A percentile compares a stretch with the other conserved stretches of the same genome.
Evolutionary conservation across 2,329 filamentous ascomycete genomes (phyloP).

Genomic region (Pyricularia sp.): DNA sequence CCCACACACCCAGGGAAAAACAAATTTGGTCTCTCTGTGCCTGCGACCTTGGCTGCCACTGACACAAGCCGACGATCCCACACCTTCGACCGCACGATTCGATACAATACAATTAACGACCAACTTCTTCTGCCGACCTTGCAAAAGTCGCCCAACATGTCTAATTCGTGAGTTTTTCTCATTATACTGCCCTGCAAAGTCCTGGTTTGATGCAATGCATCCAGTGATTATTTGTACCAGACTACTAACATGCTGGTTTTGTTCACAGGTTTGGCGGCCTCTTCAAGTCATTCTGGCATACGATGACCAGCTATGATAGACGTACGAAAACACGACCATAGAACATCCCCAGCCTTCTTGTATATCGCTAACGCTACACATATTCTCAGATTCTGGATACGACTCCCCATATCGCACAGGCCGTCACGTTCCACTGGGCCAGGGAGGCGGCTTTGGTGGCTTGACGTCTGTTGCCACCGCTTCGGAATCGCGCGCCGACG

Average conservation of each 20-base stretch:
- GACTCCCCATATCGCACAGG: conserved; percentile 91
- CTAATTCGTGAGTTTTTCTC: neutral
- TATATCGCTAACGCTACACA: neutral
- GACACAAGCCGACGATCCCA: neutral
- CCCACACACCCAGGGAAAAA: neutral
- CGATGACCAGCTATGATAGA: conserved; percentile 65
- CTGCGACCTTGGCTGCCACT: neutral
- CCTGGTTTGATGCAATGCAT: neutral
- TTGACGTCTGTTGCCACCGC: conserved; percentile 85
- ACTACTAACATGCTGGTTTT: neutral
- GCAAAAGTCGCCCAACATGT: neutral
- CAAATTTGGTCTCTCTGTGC: neutral
- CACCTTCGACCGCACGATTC: neutral
- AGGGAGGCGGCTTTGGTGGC: conserved; percentile 59
- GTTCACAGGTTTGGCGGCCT: conserved; percentile 52
- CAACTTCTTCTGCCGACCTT: neutral
- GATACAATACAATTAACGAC: neutral
- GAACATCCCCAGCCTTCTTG: neutral
- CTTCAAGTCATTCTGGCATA: conserved; percentile 92
- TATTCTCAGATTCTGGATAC: conserved; percentile 67
- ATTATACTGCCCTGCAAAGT: neutral
- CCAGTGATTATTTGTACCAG: neutral
- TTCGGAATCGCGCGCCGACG: conserved; percentile 77
- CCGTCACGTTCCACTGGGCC: conserved; percentile 78
- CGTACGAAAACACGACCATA: conserved; percentile 35